Base-by-base conservation (phyloP, 257 asterid species). In the Capsicum baccatum region DNA sequence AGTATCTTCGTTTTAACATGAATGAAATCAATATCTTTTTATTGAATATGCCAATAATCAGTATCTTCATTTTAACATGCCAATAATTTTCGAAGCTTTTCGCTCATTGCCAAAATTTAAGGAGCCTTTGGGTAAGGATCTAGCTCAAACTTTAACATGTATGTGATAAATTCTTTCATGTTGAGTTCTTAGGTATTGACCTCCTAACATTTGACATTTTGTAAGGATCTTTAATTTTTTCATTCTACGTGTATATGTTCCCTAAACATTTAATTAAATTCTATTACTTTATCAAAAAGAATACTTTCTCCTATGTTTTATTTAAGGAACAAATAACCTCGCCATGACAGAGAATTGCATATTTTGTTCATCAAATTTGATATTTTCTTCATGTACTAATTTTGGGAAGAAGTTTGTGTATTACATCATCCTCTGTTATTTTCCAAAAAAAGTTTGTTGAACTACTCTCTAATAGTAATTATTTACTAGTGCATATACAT, bases 41-140 rank as follows among this genome's bases (percentile, higher is more conserved):
- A 26, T 26, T 26, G 33, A 26, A 26, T 26, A 26, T 26, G 33
- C 1, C 33, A 26, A 26, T 26, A 26, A 26, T 26, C 33, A 26
- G 33, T 26, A 26, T 26, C 33, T 26, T 26, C 1, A 26, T 26
- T 26, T 26, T 26, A 26, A 26, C 33, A 26, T 26, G 33, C 33
- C 33, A 26, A 26, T 1, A 92, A 85, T 88, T 94, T 52, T 89
- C 90, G 6, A 88, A 88, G 87, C 91, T 95, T 86, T 85, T 95
- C 54, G 85, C 85, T 82, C 91, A 90, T 88, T 95, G 98, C 91
- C 94, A 93, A 52, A 92, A 91, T 84, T 84, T 95, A 71, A 93
- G 89, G 68, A 90, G 98, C 84, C 96, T 95, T 58, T 95, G 98
- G 98, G 98, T 95, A 92, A 91, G 94, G 48, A 37, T 68, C 68